Base-by-base conservation (phyloP, 129 eudicot genomes). In the Gnaphalium uliginosum region DNA sequence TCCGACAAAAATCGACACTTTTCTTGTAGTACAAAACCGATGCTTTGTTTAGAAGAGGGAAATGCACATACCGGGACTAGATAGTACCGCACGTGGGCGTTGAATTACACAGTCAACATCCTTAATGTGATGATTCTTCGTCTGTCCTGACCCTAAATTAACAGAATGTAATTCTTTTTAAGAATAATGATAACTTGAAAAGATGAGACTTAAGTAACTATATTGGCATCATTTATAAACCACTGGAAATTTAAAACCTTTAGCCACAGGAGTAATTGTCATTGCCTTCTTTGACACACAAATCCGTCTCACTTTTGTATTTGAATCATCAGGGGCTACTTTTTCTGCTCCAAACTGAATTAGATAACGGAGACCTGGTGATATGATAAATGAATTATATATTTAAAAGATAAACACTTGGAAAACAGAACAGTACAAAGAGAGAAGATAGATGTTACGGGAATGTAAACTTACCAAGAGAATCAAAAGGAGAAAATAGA, bases 51-150 rank as follows among this genome's bases (percentile, higher is more conserved):
- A 46, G 43, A 10, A 13, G 14, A 8, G 23, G 13, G 46, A 13
- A 62, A 72, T 48, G 17, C 33, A 19, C 77, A 65, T 79, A 79
- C 74, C 78, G 9, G 83, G 83, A 66, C 79, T 79, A 72, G 83
- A 79, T 65, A 79, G 72, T 56, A 79, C 69, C 5, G 83, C 83
- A 72, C 83, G 83, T 33, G 83, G 83, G 0, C 83, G 83, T 66
- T 79, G 83, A 66, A 39, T 59, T 54, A 56, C 69, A 15, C 35
- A 73, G 10, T 79, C 74, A 8, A 79, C 51, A 4, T 79, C 78
- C 27, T 79, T 79, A 73, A 13, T 37, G 30, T 65, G 69, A 54
- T 33, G 51, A 73, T 65, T 56, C 51, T 54, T 46, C 59, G 1
- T 60, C 19, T 72, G 73, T 4, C 30, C 30, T 26, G 74, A 41